Evolutionary conservation across 2,329 filamentous ascomycete species (phyloP).

Genomic region (Botrytis squamosa): DNA sequence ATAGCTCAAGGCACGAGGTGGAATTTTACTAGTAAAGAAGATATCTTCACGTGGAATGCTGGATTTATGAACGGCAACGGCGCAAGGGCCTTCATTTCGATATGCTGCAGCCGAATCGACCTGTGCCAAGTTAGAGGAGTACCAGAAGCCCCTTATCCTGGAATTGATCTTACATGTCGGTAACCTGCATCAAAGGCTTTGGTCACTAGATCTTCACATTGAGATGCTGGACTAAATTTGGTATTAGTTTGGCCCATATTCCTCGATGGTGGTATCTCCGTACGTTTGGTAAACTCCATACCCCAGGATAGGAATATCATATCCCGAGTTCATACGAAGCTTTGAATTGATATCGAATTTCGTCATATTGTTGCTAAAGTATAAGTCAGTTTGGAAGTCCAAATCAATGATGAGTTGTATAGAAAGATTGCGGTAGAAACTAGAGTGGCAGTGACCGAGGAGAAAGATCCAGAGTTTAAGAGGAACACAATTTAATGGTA

Average conservation of each 20-base stretch:
- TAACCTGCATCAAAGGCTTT: conserved; percentile 58
- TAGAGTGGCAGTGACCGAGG: no score
- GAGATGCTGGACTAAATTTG: conserved; percentile 50
- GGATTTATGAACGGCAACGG: conserved; percentile 51
- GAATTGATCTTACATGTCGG: conserved; percentile 48
- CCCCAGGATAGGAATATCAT: conserved; percentile 59
- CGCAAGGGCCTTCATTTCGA: conserved; percentile 56
- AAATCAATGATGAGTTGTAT: not conserved
- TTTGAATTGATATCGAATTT: conserved; percentile 48
- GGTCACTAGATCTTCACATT: conserved; percentile 56
- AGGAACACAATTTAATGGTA: not conserved
- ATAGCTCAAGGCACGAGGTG: conserved; percentile 55
- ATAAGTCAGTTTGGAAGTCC: not conserved
- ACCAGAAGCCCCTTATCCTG: not conserved
- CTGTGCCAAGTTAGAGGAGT: conserved; percentile 36
- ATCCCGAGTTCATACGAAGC: conserved; percentile 52
- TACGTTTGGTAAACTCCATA: conserved; percentile 52
- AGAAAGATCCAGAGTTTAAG: not conserved
- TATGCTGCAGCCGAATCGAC: conserved; percentile 59
- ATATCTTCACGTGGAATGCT: conserved; percentile 53
- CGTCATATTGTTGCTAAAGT: conserved; percentile 40
- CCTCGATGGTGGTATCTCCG: conserved; percentile 10
- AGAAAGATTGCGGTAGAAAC: not conserved
- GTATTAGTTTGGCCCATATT: conserved; percentile 19
- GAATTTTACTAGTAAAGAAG: conserved; percentile 64